These are phyloP conservation scores for Lachnellula suecica DNA, from an alignment of 2,329 filamentous ascomycete species.

Conservation along the genomic window DNA sequence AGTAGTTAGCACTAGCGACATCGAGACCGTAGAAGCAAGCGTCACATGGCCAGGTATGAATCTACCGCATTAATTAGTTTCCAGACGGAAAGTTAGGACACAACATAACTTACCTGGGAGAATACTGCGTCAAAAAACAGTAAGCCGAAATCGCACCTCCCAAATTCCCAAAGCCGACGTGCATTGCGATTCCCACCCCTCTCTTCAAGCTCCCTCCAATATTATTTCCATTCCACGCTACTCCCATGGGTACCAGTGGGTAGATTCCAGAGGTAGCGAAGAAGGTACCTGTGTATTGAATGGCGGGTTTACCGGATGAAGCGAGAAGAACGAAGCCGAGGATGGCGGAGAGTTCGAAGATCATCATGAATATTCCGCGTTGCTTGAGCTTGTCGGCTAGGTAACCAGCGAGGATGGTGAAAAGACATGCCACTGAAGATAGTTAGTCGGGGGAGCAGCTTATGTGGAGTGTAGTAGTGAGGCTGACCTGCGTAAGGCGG, in stretches of 20 bases:
- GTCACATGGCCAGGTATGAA: conserved; percentile 46
- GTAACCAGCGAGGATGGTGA: conserved; percentile 69
- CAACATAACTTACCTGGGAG: conserved; percentile 21
- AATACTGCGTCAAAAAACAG: conserved; percentile 44
- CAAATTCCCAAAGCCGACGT: conserved; percentile 89
- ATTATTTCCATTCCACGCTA: conserved; percentile 86
- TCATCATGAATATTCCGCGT: conserved; percentile 71
- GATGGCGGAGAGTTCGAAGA: conserved; percentile 65
- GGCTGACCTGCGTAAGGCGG: no score
- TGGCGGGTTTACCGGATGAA: conserved; percentile 56
- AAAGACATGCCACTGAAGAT: conserved; percentile 62
- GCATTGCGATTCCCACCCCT: conserved; percentile 79
- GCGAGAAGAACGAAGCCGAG: conserved; percentile 78
- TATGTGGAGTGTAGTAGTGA: no score
- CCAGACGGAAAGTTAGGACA: not conserved
- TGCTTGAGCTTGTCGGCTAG: conserved; percentile 70
- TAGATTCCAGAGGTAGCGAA: conserved; percentile 83
- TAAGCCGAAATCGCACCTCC: conserved; percentile 64
- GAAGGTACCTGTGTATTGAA: conserved; percentile 82
- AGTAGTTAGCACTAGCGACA: conserved; percentile 49
- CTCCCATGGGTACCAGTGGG: conserved; percentile 78
- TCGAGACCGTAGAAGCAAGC: conserved; percentile 41
- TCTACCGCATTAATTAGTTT: conserved; percentile 15
- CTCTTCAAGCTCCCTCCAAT: conserved; percentile 89
- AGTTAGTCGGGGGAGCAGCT: no score